Conservation (phyloP, 176 grass and related monocot species). For the Phragmites australis region DNA sequence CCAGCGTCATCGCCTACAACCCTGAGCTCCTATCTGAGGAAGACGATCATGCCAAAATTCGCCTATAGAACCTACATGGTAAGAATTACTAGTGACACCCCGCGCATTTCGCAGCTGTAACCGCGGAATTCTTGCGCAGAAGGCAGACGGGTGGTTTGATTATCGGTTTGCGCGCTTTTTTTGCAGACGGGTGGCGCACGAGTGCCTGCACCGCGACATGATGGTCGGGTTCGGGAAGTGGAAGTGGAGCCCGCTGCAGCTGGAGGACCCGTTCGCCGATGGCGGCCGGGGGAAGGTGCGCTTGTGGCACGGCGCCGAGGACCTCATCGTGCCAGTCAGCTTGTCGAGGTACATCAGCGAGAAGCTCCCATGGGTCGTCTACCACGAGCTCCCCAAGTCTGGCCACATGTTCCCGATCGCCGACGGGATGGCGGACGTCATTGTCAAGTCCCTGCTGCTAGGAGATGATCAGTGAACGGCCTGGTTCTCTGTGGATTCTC, state of each 20-base stretch:
- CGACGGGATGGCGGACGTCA: conserved; percentile 59
- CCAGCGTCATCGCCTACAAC: conserved; percentile 54
- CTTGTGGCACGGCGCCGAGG: conserved; percentile 79
- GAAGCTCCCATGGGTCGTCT: conserved; percentile 68
- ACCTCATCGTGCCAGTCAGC: conserved; percentile 55
- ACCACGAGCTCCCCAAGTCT: conserved; percentile 66
- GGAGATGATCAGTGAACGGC: conserved; percentile 14
- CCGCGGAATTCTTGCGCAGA: background rate
- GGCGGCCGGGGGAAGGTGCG: conserved; percentile 56
- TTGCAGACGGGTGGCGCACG: conserved; percentile 53
- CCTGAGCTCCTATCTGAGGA: conserved; percentile 45
- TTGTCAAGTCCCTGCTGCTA: conserved; percentile 56
- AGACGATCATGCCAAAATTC: conserved; percentile 52
- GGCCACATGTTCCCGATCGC: conserved; percentile 65
- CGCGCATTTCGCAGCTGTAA: background rate
- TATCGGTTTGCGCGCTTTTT: background rate
- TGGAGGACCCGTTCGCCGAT: conserved; percentile 64
- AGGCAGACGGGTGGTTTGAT: background rate
- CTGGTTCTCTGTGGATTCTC: background rate
- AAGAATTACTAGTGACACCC: background rate
- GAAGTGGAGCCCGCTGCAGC: conserved; percentile 63
- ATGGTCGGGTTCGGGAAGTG: conserved; percentile 75
- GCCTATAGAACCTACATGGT: conserved; percentile 45
- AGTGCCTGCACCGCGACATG: conserved; percentile 74
- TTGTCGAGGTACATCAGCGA: conserved; percentile 61